A percentile compares a stretch with the other conserved stretches of the same genome.
Evolutionary conservation across 2,329 filamentous ascomycete genomes (phyloP).

Genomic region (Penicillium nordicum): DNA sequence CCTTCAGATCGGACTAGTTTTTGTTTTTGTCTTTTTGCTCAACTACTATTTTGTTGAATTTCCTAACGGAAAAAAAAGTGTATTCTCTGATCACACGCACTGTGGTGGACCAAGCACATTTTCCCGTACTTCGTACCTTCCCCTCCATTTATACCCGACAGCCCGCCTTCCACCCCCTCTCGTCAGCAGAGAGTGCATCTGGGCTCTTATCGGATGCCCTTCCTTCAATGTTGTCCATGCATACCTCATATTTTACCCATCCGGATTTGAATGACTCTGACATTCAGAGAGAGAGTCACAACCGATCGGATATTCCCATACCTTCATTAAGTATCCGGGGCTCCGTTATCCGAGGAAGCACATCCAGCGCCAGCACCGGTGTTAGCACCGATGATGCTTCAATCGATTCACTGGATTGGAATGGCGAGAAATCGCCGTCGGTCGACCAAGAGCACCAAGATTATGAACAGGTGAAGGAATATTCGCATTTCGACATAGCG

Average conservation of each 20-base stretch:
- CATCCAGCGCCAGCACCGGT: conserved; percentile 27
- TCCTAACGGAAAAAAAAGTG: conserved; percentile 5
- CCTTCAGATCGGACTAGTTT: background rate
- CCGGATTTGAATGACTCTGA: conserved; percentile 22
- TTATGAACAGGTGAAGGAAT: conserved; percentile 17
- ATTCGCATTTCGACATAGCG: conserved; percentile 26
- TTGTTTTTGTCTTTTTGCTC: conserved; percentile 1
- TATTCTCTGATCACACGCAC: conserved; percentile 11
- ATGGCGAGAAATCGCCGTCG: conserved; percentile 21
- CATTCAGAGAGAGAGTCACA: conserved; percentile 21
- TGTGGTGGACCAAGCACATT: conserved; percentile 10
- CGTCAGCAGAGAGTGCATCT: background rate
- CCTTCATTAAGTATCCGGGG: conserved; percentile 27
- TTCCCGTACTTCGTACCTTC: conserved; percentile 3
- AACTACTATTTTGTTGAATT: background rate
- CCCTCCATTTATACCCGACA: conserved; percentile 8
- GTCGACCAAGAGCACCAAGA: conserved; percentile 23
- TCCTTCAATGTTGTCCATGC: conserved; percentile 41
- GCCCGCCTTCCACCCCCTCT: background rate
- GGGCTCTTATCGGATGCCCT: conserved; percentile 2
- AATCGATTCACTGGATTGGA: conserved; percentile 31
- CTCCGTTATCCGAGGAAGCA: conserved; percentile 28
- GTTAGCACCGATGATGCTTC: conserved; percentile 36
- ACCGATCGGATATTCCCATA: conserved; percentile 22
- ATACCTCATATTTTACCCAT: conserved; percentile 26